A percentile compares a stretch with the other conserved stretches of the same genome.
These are phyloP conservation scores for Rhodocollybia butyracea DNA, from an alignment of 768 basidiomycete genomes.

Conservation along the genomic window DNA sequence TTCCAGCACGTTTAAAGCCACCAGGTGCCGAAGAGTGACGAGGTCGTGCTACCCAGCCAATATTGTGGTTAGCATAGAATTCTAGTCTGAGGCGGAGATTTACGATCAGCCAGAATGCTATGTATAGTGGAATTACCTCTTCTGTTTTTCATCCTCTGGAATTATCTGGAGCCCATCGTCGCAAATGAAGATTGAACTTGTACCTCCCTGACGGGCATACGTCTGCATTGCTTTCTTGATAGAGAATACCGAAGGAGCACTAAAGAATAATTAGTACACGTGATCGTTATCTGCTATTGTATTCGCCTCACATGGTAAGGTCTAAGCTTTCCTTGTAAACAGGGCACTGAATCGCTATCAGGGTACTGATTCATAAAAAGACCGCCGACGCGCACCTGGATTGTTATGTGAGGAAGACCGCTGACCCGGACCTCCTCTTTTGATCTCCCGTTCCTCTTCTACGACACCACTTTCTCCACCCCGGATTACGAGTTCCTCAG, in stretches of 20 bases:
- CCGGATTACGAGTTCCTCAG: neutral
- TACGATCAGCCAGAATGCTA: neutral
- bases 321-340: constrained; percentile 84
- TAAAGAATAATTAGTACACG: constrained; percentile 25
- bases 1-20: constrained; percentile 89
- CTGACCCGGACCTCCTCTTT: neutral
- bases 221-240: constrained; percentile 86
- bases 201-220: constrained; percentile 82
- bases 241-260: constrained; percentile 70
- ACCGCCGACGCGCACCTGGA: constrained; percentile 17
- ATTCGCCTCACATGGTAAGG: constrained; percentile 72
- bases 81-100: constrained; percentile 24
- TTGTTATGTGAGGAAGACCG: no score
- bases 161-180: constrained; percentile 82
- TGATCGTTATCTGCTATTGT: no score
- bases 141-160: constrained; percentile 55
- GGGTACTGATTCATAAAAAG: no score
- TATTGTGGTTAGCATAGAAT: constrained; percentile 79
- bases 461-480: neutral
- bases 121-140: constrained; percentile 30
- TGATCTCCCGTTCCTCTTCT: neutral
- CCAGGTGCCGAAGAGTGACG: constrained; percentile 66
- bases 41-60: constrained; percentile 74
- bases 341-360: constrained; percentile 79
- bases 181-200: constrained; percentile 75